Evolutionary conservation across 2,329 filamentous ascomycete species (phyloP).

Genomic region (Xylariaceae sp.): DNA sequence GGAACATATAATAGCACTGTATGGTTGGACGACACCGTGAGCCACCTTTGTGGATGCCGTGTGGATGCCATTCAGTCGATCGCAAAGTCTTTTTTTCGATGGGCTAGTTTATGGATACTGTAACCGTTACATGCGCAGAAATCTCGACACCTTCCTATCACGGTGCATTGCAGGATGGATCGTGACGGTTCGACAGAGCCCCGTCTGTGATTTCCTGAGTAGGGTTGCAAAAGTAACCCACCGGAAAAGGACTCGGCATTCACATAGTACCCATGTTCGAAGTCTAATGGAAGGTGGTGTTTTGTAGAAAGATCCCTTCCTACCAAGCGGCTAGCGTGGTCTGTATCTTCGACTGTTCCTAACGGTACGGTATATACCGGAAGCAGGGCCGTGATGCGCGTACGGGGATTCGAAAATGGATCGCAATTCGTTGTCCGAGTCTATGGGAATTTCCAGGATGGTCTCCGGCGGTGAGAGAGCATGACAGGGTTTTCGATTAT

Average conservation of each 20-base stretch:
- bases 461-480: constrained; percentile 19
- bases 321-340: background rate
- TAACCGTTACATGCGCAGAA: background rate
- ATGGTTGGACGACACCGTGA: background rate
- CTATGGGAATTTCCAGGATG: constrained; percentile 1
- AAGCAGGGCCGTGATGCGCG: constrained; percentile 19
- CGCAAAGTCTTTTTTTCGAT: background rate
- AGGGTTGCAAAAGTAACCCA: background rate
- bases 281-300: too few relatives aligned
- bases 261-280: background rate
- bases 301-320: background rate
- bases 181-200: constrained; percentile 1
- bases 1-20: constrained; percentile 11
- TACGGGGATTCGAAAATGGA: constrained; percentile 7
- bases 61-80: constrained; percentile 8
- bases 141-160: constrained; percentile 22
- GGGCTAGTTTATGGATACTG: too few relatives aligned
- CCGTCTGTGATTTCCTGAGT: background rate
- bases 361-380: constrained; percentile 7
- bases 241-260: constrained; percentile 3
- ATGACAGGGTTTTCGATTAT: constrained; percentile 10
- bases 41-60: background rate
- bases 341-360: constrained; percentile 8
- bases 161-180: constrained; percentile 12
- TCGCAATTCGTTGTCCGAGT: constrained; percentile 1